Percentiles rank a stretch among this genome's conserved stretches.
These are phyloP conservation scores for Kwoniella heveanensis DNA, from an alignment of 768 basidiomycete genomes.

Conservation along the genomic window DNA sequence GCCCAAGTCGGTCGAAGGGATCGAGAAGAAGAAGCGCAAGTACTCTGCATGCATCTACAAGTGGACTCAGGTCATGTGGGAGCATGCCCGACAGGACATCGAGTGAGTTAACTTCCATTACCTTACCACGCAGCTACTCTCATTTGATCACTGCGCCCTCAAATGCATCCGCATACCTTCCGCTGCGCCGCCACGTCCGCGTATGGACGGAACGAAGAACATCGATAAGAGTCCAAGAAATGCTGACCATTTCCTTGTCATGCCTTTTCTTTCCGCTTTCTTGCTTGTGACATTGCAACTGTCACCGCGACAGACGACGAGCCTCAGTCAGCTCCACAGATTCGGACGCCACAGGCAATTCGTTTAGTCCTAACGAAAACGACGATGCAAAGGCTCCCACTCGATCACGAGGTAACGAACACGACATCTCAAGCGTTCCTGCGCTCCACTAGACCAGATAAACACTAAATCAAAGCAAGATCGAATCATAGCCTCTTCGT, in stretches of 20 bases:
- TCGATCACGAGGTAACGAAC: no score
- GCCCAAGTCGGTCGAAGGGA: slow-evolving; percentile 1
- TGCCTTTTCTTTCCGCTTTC: no score
- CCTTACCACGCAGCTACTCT: not conserved
- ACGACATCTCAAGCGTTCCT: slow-evolving; percentile 2
- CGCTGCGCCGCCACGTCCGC: no score
- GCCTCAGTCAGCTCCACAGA: slow-evolving; percentile 13
- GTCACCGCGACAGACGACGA: slow-evolving; percentile 8
- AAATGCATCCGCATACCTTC: not conserved
- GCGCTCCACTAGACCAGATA: slow-evolving; percentile 10
- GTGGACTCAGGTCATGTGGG: slow-evolving; percentile 26
- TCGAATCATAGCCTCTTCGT: no score
- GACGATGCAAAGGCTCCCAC: not conserved
- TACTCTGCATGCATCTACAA: slow-evolving; percentile 15
- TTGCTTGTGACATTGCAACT: no score
- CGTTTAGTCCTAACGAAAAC: not conserved
- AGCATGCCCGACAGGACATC: slow-evolving; percentile 15
- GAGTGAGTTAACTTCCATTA: no score
- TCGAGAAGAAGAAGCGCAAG: slow-evolving; percentile 17
- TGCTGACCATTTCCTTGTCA: no score
- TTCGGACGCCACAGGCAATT: slow-evolving; percentile 2
- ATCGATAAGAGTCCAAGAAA: no score
- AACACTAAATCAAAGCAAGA: no score
- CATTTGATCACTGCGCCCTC: not conserved
- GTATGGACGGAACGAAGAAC: no score